These are phyloP conservation scores for Salvia splendens DNA, from an alignment of 257 asterid genomes.

Conservation along the genomic window DNA sequence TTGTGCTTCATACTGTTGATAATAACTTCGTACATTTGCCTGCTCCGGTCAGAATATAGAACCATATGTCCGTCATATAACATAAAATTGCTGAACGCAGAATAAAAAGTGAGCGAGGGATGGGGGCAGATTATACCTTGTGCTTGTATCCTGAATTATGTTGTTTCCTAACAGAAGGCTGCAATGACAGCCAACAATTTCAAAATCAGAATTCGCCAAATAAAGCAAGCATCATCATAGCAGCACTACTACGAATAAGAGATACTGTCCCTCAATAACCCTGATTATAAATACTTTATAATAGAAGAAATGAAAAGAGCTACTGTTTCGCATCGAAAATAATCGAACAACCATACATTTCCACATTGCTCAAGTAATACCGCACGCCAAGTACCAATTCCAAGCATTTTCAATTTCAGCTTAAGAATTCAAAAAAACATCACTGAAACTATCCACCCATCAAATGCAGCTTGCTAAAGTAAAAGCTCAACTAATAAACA, in stretches of 20 bases:
- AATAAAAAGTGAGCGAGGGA: background rate
- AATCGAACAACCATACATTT: background rate
- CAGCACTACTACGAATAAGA: background rate
- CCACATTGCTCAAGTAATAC: constrained; percentile 12
- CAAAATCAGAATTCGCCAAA: background rate
- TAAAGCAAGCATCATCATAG: background rate
- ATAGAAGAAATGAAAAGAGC: background rate
- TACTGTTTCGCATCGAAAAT: background rate
- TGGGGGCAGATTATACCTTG: constrained; percentile 53
- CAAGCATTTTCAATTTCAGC: background rate
- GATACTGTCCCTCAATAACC: background rate
- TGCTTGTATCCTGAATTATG: constrained; percentile 97
- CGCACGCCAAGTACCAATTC: background rate
- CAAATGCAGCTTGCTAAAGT: background rate
- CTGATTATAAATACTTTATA: background rate
- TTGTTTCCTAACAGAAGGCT: constrained; percentile 98
- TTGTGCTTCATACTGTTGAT: constrained; percentile 96
- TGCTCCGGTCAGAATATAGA: constrained; percentile 36
- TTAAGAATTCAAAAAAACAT: constrained; percentile 6
- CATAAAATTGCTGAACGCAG: background rate
- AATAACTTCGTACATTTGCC: constrained; percentile 90
- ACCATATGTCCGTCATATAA: background rate
- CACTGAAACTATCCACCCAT: background rate
- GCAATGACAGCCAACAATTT: constrained; percentile 39
- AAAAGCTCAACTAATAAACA: constrained; percentile 12